Evolutionary conservation across 1,284 basidiomycete species (phyloP).

Genomic region (Cryptococcus maquisensis): DNA sequence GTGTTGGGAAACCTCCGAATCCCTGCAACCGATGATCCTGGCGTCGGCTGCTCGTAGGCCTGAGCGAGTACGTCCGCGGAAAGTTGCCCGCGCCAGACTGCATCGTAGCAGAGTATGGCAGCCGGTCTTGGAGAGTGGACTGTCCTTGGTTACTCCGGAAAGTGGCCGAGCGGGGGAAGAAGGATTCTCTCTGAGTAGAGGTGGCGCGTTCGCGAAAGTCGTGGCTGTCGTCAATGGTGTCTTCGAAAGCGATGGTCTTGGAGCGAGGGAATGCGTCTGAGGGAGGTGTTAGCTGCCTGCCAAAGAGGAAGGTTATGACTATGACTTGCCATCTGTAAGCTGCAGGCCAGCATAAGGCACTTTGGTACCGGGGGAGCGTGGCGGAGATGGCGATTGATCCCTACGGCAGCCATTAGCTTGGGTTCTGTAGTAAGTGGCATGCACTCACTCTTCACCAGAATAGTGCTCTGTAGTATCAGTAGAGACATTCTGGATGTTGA

Average conservation of each 20-base stretch:
- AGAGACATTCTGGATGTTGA: too few relatives aligned
- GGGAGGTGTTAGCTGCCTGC: background rate
- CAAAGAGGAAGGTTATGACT: background rate
- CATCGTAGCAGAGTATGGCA: conserved; percentile 27
- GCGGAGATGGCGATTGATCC: conserved; percentile 3
- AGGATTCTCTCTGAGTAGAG: conserved; percentile 26
- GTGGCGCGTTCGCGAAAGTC: conserved; percentile 22
- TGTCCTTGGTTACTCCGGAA: conserved; percentile 25
- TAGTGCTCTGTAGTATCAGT: too few relatives aligned
- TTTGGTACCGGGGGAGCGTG: conserved; percentile 6
- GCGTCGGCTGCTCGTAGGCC: conserved; percentile 39
- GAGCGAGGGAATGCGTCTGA: conserved; percentile 52
- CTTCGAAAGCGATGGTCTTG: conserved; percentile 58
- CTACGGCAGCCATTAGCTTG: background rate
- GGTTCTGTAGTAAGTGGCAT: background rate
- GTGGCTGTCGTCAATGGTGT: conserved; percentile 35
- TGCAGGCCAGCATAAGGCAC: conserved; percentile 29
- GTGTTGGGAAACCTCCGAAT: conserved; percentile 88
- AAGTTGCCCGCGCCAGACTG: conserved; percentile 21
- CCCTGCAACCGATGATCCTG: conserved; percentile 38
- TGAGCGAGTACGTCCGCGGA: conserved; percentile 45
- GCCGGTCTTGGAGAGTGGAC: conserved; percentile 5
- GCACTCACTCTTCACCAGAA: conserved; percentile 6
- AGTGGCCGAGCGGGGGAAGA: conserved; percentile 39
- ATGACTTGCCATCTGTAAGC: conserved; percentile 20